Conservation (phyloP, 2,329 filamentous ascomycete genomes). For the Orbilia quercus region DNA sequence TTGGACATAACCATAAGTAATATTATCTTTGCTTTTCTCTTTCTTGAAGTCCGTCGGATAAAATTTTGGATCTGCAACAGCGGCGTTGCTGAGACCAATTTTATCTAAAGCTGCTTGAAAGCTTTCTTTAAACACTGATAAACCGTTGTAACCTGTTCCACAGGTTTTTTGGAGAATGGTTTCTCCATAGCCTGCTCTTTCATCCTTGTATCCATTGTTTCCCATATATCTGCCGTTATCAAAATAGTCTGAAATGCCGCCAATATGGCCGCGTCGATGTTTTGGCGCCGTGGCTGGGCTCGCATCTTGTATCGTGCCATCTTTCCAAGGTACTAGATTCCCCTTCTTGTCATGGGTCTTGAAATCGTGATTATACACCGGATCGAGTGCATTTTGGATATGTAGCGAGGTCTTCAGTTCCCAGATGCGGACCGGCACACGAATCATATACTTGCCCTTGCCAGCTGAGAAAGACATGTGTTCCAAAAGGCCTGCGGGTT, state of each 20-base stretch:
- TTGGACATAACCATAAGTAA: conserved; percentile 1
- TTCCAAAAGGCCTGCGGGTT: conserved; percentile 6
- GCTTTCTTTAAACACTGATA: background rate
- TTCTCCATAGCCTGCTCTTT: background rate
- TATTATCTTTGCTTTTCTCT: background rate
- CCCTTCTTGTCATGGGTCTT: background rate
- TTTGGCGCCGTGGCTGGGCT: background rate
- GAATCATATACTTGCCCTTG: conserved; percentile 7
- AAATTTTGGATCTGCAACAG: conserved; percentile 10
- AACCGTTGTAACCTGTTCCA: conserved; percentile 3
- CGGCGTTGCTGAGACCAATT: background rate
- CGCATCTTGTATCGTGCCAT: no score
- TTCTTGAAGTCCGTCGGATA: background rate
- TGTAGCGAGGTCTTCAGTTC: conserved; percentile 10
- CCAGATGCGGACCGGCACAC: conserved; percentile 12
- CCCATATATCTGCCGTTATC: conserved; percentile 17
- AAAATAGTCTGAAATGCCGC: conserved; percentile 11
- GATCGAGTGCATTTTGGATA: conserved; percentile 12
- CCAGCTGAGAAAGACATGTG: conserved; percentile 10
- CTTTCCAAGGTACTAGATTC: background rate
- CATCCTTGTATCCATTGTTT: background rate
- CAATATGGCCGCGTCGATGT: conserved; percentile 13
- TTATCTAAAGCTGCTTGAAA: background rate
- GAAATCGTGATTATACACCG: background rate
- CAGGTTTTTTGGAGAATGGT: background rate